Evolutionary conservation across 192 early-diverging fungal species (phyloP).

Genomic region (Umbelopsis vinacea): DNA sequence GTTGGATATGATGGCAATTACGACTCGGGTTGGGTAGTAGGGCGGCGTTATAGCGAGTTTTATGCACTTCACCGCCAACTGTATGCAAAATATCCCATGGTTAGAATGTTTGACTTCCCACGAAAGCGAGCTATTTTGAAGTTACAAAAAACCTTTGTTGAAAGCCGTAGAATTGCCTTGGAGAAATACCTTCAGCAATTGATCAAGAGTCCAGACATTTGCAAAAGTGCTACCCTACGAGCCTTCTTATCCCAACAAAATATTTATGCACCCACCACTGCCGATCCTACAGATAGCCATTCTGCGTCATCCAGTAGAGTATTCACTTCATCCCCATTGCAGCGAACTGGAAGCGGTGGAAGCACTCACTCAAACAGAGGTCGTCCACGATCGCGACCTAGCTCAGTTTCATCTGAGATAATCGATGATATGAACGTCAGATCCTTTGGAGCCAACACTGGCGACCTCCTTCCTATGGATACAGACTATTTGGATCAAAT

Average conservation of each 20-base stretch:
- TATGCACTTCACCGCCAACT: slow-evolving; percentile 77
- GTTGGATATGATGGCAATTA: slow-evolving; percentile 50
- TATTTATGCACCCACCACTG: slow-evolving; percentile 39
- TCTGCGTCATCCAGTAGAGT: not conserved
- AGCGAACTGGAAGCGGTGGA: not conserved
- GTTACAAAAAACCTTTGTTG: slow-evolving; percentile 68
- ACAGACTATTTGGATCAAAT: not conserved
- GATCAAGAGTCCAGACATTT: slow-evolving; percentile 58
- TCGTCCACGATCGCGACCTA: not conserved
- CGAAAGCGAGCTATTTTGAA: slow-evolving; percentile 72
- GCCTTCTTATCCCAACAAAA: slow-evolving; percentile 75
- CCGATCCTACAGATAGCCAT: not conserved
- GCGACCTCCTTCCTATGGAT: not conserved
- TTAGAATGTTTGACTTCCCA: slow-evolving; percentile 74
- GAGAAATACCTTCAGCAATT: slow-evolving; percentile 75
- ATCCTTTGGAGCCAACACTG: not conserved
- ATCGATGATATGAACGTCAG: slow-evolving; percentile 6
- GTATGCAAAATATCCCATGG: slow-evolving; percentile 55
- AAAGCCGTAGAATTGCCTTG: slow-evolving; percentile 65
- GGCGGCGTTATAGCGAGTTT: slow-evolving; percentile 86
- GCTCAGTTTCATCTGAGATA: slow-evolving; percentile 1
- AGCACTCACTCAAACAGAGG: slow-evolving; percentile 1
- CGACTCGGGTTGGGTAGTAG: slow-evolving; percentile 76
- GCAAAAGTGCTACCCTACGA: slow-evolving; percentile 64
- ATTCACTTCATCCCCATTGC: not conserved